Base-by-base conservation (phyloP, 2,329 filamentous ascomycete species). In the Fusarium penzigii region DNA sequence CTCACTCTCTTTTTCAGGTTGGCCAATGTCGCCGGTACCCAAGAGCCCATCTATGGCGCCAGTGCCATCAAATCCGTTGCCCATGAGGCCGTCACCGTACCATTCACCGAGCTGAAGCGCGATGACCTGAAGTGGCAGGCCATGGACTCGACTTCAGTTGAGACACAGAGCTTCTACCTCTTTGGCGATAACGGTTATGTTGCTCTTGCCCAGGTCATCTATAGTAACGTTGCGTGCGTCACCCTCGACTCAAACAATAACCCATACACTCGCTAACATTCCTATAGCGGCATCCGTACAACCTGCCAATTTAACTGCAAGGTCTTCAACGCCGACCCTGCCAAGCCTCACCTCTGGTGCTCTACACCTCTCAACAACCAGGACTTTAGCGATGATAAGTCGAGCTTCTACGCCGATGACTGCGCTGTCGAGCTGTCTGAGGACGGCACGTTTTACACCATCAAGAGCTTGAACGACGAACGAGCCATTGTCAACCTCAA, bases 271-370 rank as follows among this genome's bases (percentile, higher is more conserved):
- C 29, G 61, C 54, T 52, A 25, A 29, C 4, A 44, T 11, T 17
- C 1, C 34, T 13, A 61, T 68, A 96, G 92, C 64, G 92, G 93
- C 70, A 84, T 99, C 60, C 88, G 89, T 65, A 92, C 88, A 41
- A 99, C 93, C 25, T 87, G 84, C 69, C 93, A 97, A 76, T 96
- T 97, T 83, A 97, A 90, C 78, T 85, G 83, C 73, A 97, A 97
- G 80, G 82, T 97, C 72, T 95, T 93, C 78, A 89, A 88, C 71
- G 80, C 84, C 53, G 87, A 89, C 64, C 78, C 80, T 60, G 82
- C 86, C 59, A 87, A 88, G 68, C 85, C 89, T 51, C 85, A 87
- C 68, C 78, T 94, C 42, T 99, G 92, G 91, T 89, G 86, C 63
- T 89, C 92, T 25, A 90, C 90, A 59, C 86, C 87, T 49, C 80